Conservation (phyloP, 1,284 basidiomycete genomes). For the Thecaphora thlaspeos region DNA sequence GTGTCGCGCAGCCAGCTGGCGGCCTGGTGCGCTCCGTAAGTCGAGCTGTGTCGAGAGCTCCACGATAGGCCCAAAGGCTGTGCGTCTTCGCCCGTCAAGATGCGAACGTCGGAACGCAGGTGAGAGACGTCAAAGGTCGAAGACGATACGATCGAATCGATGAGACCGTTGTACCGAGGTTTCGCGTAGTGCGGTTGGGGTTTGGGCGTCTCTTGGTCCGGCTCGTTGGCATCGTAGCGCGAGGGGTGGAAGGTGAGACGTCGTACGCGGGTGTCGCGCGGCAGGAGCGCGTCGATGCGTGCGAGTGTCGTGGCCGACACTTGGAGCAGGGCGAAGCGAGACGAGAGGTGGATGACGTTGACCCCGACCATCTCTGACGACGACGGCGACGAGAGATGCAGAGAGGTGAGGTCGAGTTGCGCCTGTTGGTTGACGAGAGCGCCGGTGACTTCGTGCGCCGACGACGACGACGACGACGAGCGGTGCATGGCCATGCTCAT, state of each 20-base stretch:
- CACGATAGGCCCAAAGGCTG: slow-evolving; percentile 15
- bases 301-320: slow-evolving; percentile 2
- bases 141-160: slow-evolving; percentile 20
- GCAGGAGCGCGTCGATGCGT: slow-evolving; percentile 2
- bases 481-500: no score
- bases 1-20: slow-evolving; percentile 32
- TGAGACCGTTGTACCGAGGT: slow-evolving; percentile 20
- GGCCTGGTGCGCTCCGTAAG: slow-evolving; percentile 25
- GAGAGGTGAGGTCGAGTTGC: no score
- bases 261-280: slow-evolving; percentile 20
- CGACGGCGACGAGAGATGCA: no score
- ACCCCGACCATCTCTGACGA: neutral
- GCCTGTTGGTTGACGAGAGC: no score
- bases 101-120: slow-evolving; percentile 21
- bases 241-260: slow-evolving; percentile 11
- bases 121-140: slow-evolving; percentile 7
- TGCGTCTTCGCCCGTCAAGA: slow-evolving; percentile 31
- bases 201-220: neutral
- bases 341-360: neutral
- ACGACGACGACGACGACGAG: no score
- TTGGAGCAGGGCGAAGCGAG: slow-evolving; percentile 3
- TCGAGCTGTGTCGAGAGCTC: slow-evolving; percentile 32
- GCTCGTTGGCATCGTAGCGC: neutral
- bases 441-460: no score
- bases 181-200: slow-evolving; percentile 15